Base-by-base conservation (phyloP, 352 stramenopile species). In the Pythium utonaiense region DNA sequence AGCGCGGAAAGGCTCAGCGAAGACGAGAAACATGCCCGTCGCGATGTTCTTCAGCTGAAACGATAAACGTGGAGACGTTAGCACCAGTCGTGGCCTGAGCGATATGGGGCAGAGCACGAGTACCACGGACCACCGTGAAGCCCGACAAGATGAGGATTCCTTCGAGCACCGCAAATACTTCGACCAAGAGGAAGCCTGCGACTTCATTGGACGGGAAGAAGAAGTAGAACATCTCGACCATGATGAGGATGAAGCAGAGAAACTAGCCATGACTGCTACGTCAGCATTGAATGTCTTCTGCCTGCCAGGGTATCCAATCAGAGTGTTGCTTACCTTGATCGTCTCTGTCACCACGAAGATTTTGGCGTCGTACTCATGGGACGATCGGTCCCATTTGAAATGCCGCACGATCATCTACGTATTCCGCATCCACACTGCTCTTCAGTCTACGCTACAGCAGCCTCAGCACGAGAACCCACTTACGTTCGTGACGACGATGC, bases 11-110 rank as follows among this genome's bases (percentile, higher is more conserved):
- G 85, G 85, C 61, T 95, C 85, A 13, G 83, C 79, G 57, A 90
- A 95, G 59, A 93, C 89, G 22, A 95, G 72, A 48, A 93, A 95
- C 22, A 95, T 73, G 2, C 85, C 85, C 0, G 73, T 91, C 10
- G 79, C 77, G 42, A 92, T 73, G 60, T 95, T 95, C 64, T 91
- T 91, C 21, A 94, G 67, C 84, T 94, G 24, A n/a, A n/a, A n/a
- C n/a, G 21, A 22, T 7, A 57, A 19, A n/a, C n/a, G n/a, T n/a
- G n/a, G 7, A 7, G 12, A 22, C 19, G 44, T 25, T 6, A 22
- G 45, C 6, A 30, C 45, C 6, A 30, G 17, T 16, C 9, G 13
- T 25, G 28, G 28, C 5, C 28, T 33, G 5, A 5, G 9, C 9
- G 9, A 33, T 33, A 9, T 9, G 5, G 28, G 28, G 9, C 5